Conservation (phyloP, 139 green algal genomes). For the Volvox reticuliferus region DNA sequence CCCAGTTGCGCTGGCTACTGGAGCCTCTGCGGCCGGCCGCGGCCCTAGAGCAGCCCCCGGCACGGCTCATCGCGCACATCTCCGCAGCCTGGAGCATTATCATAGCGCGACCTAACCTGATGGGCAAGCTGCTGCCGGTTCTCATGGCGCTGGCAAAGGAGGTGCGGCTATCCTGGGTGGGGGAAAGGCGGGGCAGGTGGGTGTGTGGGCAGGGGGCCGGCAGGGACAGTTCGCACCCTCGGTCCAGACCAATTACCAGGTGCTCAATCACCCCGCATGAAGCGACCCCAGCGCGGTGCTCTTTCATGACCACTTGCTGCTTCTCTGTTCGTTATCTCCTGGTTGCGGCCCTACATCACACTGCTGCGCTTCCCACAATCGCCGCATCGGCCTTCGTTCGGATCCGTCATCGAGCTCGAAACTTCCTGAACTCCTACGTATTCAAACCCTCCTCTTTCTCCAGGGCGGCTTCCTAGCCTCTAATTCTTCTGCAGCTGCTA, state of each 20-base stretch:
- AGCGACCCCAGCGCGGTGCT: too few relatives aligned
- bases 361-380: too few relatives aligned
- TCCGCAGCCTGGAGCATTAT: slow-evolving; percentile 21
- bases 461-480: slow-evolving; percentile 50
- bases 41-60: slow-evolving; percentile 27
- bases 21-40: slow-evolving; percentile 36
- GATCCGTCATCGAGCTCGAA: too few relatives aligned
- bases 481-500: background rate
- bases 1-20: slow-evolving; percentile 40
- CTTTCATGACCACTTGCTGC: too few relatives aligned
- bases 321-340: too few relatives aligned
- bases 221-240: too few relatives aligned
- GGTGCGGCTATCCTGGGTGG: slow-evolving; percentile 5
- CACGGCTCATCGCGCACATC: slow-evolving; percentile 43
- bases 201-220: background rate
- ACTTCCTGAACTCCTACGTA: too few relatives aligned
- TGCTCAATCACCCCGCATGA: too few relatives aligned
- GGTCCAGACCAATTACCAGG: too few relatives aligned
- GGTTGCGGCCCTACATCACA: too few relatives aligned
- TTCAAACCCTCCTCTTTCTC: too few relatives aligned
- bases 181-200: background rate
- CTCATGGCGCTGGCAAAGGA: slow-evolving; percentile 56
- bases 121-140: slow-evolving; percentile 50
- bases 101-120: slow-evolving; percentile 39
- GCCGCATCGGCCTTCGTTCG: too few relatives aligned